Base-by-base conservation (phyloP, 1,284 basidiomycete species). In the Retiboletus flavoniger region DNA sequence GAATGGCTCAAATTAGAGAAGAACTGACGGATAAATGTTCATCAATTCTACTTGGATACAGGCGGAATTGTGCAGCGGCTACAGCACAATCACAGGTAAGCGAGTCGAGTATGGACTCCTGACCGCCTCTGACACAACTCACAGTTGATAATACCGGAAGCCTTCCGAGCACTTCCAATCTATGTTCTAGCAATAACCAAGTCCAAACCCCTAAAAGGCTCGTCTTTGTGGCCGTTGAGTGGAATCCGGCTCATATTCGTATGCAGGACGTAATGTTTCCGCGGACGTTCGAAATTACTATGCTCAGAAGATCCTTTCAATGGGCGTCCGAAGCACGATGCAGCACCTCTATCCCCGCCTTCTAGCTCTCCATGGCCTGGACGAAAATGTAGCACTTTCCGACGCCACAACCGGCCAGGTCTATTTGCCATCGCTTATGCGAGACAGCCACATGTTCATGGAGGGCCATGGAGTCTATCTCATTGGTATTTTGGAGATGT, bases 251-350 rank as follows among this genome's bases (percentile, higher is more conserved):
- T 59, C 26, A 65, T 47, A 3, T 38, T 57, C 51, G 40, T 55
- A 48, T 56, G 21, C 63, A 93, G 90, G 85, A 43, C 86, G 91
- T 46, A 89, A 85, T 65, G 95, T 99, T 43, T 87, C 92, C 5
- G 89, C 95, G 14, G 97, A 99, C 64, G 93, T 97, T 17, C 89
- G 97, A 51, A 93, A 93, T 54, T 92, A 89, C 69, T 84, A 91
- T 67, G 85, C 89, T 59, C 89, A 95, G 57, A 82, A 85, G 56
- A 76, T 97, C 45, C 81, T 87, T 58, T 82, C 84, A 0, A 82
- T 88, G 74, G 78, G 85, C 39, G 84, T 89, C 3, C 83, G 88
- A 14, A 75, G 76, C 26, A 82, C 87, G 29, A 85, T 97, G 72
- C 84, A 87, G 56, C 78, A 92, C 62, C 80, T 98, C 11, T 99